phyloP scores from a whole-genome alignment of 1,284 basidiomycete species.

The Cryptococcus maquisensis region DNA sequence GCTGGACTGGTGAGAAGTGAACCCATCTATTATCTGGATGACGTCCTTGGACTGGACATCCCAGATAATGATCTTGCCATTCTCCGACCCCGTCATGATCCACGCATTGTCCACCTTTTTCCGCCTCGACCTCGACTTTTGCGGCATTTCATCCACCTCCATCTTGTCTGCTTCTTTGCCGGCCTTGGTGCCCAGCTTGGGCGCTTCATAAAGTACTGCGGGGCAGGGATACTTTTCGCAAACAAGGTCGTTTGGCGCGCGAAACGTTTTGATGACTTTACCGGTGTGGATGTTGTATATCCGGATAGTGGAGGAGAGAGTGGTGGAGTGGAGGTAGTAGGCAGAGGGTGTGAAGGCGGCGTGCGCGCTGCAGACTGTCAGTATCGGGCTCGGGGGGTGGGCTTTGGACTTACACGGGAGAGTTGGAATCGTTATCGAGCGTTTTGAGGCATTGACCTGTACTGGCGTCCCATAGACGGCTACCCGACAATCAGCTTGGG shows the following conservation, averaged over 20 bases:
- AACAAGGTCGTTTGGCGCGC: slow-evolving; percentile 22
- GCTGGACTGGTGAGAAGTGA: slow-evolving; percentile 16
- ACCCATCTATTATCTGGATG: slow-evolving; percentile 63
- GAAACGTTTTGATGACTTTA: slow-evolving; percentile 82
- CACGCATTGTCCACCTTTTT: slow-evolving; percentile 43
- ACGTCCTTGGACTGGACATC: slow-evolving; percentile 79
- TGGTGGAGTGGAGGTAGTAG: slow-evolving; percentile 77
- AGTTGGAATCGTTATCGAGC: slow-evolving; percentile 90
- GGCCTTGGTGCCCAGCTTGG: background rate
- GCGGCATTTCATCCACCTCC: slow-evolving; percentile 1
- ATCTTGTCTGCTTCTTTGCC: background rate
- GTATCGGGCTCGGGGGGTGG: background rate
- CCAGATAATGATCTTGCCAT: slow-evolving; percentile 83
- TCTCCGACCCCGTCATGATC: slow-evolving; percentile 85
- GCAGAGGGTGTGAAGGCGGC: slow-evolving; percentile 83
- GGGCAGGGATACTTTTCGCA: slow-evolving; percentile 35
- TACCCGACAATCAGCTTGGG: slow-evolving; percentile 35
- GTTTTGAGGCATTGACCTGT: slow-evolving; percentile 98
- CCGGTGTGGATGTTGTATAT: slow-evolving; percentile 93
- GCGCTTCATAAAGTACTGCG: slow-evolving; percentile 22
- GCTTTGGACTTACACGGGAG: slow-evolving; percentile 64
- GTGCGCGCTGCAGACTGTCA: slow-evolving; percentile 20
- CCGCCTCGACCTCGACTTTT: background rate
- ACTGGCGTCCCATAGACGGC: slow-evolving; percentile 93
- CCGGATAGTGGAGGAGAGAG: slow-evolving; percentile 86